Base-by-base conservation (phyloP, 2,329 filamentous ascomycete species). In the Bimuria novae-zelandiae region DNA sequence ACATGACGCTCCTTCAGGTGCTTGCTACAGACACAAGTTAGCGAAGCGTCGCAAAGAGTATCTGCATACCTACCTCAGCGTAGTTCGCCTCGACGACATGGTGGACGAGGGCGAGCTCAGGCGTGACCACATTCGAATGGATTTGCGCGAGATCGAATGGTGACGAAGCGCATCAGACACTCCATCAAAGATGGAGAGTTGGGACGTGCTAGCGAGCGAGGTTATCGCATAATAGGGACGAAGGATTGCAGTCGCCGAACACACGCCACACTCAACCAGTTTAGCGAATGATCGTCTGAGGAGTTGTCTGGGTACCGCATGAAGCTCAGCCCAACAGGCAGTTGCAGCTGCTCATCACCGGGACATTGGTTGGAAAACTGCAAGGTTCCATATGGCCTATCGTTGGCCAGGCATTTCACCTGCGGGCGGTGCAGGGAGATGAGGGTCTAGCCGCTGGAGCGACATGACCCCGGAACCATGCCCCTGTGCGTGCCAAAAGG, bases 1-100 rank as follows among this genome's bases (percentile, higher is more conserved):
- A 67, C 64, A 65, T 67, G 64, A 29, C 64, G 61, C 57, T 67
- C 64, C 47, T 67, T 65, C 30, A 67, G 55, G 30, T 64, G 56
- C 30, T 62, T 57, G 39, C 63, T 66, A 22, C 37, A 21, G 6
- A 17, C 25, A 22, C 47, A n/a, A 51, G 49, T 48, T 17, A 45
- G 36, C 30, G 16, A 14, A 21, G 22, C 22, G n/a, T 7, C 21
- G n/a, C n/a, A n/a, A n/a, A n/a, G n/a, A n/a, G n/a, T n/a, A n/a
- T n/a, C n/a, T 4, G 14, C 6, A 16, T 10, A 41, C 56, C 22
- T 62, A 62, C 63, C 60, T 64, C 42, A 67, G 36, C 25, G 65
- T 62, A 8, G 63, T 67, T 21, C 61, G 63, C 51, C 63, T 61
- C 29, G 57, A 54, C 51, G 62, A 59, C 63, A 67, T 67, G 12